phyloP scores from a whole-genome alignment of 257 asterid species.

The Coffea canephora region DNA sequence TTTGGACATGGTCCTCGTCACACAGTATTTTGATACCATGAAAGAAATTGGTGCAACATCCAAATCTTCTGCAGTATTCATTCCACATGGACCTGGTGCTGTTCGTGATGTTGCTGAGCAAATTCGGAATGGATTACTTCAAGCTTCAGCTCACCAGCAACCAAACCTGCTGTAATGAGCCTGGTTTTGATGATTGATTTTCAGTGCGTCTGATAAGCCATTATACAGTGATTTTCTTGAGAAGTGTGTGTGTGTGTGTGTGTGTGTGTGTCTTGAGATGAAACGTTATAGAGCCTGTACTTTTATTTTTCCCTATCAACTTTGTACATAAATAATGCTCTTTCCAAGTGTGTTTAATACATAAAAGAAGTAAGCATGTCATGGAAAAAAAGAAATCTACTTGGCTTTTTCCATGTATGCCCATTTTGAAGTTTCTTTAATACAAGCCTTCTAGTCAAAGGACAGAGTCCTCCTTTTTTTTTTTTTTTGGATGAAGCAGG shows the following conservation, averaged over 20 bases:
- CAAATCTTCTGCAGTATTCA: slow-evolving; percentile 52
- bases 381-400: neutral
- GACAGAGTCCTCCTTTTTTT: no score
- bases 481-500: no score
- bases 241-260: no score
- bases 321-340: neutral
- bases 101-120: slow-evolving; percentile 50
- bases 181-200: neutral
- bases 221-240: neutral
- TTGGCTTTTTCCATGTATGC: no score
- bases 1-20: slow-evolving; percentile 57
- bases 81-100: slow-evolving; percentile 61
- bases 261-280: neutral
- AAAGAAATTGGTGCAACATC: slow-evolving; percentile 55
- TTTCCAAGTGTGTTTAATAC: neutral
- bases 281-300: no score
- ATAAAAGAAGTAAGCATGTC: neutral
- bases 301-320: neutral
- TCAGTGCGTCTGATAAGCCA: neutral
- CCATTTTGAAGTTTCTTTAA: no score
- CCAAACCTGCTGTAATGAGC: slow-evolving; percentile 9
- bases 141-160: slow-evolving; percentile 27
- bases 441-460: neutral
- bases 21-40: slow-evolving; percentile 62
- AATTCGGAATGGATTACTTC: slow-evolving; percentile 53